Percentiles rank a stretch among this genome's conserved stretches.
phyloP scores from a whole-genome alignment of 1,139 yeast species.

The Diutina sp. region DNA sequence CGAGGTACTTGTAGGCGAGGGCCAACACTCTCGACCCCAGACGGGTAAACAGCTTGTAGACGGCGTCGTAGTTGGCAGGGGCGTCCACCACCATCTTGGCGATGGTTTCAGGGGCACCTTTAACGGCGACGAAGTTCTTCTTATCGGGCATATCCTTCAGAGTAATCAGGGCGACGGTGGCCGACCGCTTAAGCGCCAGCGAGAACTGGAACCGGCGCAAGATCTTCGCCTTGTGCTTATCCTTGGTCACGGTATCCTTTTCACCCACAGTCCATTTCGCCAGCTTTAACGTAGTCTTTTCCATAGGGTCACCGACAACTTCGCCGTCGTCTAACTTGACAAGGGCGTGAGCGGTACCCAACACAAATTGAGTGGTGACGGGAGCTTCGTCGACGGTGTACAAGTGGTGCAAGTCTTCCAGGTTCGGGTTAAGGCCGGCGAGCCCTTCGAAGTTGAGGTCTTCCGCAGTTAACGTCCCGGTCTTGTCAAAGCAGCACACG shows the following conservation, averaged over 20 bases:
- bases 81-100: slow-evolving; percentile 59
- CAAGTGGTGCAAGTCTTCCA: slow-evolving; percentile 42
- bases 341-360: slow-evolving; percentile 94
- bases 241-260: slow-evolving; percentile 51
- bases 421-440: slow-evolving; percentile 52
- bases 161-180: slow-evolving; percentile 65
- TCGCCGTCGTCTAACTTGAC: slow-evolving; percentile 93
- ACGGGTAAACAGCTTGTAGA: slow-evolving; percentile 84
- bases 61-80: slow-evolving; percentile 74
- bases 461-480: slow-evolving; percentile 97
- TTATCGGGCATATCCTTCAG: slow-evolving; percentile 27
- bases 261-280: slow-evolving; percentile 72
- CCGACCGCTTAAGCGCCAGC: slow-evolving; percentile 87
- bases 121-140: slow-evolving; percentile 63
- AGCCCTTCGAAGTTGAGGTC: slow-evolving; percentile 93
- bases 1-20: slow-evolving; percentile 70
- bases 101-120: slow-evolving; percentile 99
- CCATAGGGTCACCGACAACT: slow-evolving; percentile 98
- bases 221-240: slow-evolving; percentile 31
- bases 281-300: slow-evolving; percentile 85
- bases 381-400: slow-evolving; percentile 41
- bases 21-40: slow-evolving; percentile 96
- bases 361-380: slow-evolving; percentile 51
- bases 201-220: slow-evolving; percentile 95
- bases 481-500: slow-evolving; percentile 96